Evolutionary conservation across 805 yeast genomes (phyloP).

Genomic region (Tetrapisispora fleetii): DNA sequence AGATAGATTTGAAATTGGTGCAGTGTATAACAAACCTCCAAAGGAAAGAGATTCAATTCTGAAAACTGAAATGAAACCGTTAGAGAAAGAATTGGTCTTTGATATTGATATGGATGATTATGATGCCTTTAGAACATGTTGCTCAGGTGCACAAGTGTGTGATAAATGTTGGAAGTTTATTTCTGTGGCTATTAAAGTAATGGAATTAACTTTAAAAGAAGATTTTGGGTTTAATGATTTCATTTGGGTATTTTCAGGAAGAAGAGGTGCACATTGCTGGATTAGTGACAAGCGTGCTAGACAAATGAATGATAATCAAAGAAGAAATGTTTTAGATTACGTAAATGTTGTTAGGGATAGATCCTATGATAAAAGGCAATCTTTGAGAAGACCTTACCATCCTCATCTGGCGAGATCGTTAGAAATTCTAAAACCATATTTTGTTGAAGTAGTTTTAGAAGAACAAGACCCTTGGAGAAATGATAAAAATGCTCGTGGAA

Average conservation of each 20-base stretch:
- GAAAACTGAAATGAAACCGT: constrained; percentile 68
- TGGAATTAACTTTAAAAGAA: constrained; percentile 61
- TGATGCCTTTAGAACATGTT: constrained; percentile 88
- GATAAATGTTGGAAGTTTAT: constrained; percentile 89
- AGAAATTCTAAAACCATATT: constrained; percentile 51
- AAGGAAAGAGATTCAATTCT: constrained; percentile 69
- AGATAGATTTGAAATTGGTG: constrained; percentile 89
- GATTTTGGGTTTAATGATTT: constrained; percentile 85
- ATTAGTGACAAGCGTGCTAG: constrained; percentile 81
- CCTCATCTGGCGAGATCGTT: constrained; percentile 77
- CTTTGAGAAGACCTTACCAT: constrained; percentile 71
- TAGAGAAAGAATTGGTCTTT: constrained; percentile 79
- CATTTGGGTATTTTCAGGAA: constrained; percentile 94
- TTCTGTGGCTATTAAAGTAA: constrained; percentile 67
- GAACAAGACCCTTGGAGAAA: constrained; percentile 85
- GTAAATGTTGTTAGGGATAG: constrained; percentile 61
- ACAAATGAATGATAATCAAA: constrained; percentile 53
- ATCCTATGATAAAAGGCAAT: constrained; percentile 37
- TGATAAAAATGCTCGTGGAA: constrained; percentile 43
- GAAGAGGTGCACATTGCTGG: constrained; percentile 99
- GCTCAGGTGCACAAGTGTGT: constrained; percentile 78
- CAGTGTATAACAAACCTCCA: constrained; percentile 83
- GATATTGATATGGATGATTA: constrained; percentile 98
- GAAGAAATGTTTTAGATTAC: constrained; percentile 77
- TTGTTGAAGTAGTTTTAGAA: constrained; percentile 53